A percentile compares a stretch with the other conserved stretches of the same genome.
phyloP scores from a whole-genome alignment of 495 filamentous ascomycete species.

The Trichocladium antarcticum region DNA sequence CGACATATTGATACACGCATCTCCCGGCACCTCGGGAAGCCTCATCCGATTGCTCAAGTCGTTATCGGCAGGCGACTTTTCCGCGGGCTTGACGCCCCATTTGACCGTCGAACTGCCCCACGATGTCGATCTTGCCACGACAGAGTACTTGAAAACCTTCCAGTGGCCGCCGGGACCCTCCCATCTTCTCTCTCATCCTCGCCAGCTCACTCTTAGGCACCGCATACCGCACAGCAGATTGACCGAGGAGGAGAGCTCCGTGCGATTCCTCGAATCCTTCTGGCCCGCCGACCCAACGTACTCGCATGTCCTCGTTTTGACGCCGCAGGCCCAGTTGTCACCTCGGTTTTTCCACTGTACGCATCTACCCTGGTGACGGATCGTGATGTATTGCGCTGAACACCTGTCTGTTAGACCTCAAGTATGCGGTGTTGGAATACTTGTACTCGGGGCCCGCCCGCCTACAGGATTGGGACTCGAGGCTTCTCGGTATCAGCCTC shows the following conservation, averaged over 20 bases:
- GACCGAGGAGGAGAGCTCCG: slow-evolving; percentile 51
- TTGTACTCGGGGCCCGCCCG: slow-evolving; percentile 48
- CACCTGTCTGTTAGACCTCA: slow-evolving; percentile 37
- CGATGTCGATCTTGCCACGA: slow-evolving; percentile 49
- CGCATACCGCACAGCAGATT: slow-evolving; percentile 48
- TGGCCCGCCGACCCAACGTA: slow-evolving; percentile 52
- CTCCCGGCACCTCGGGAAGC: slow-evolving; percentile 54
- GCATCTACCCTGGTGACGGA: background rate
- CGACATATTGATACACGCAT: slow-evolving; percentile 69
- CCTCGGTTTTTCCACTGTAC: slow-evolving; percentile 67
- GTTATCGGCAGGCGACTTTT: slow-evolving; percentile 61
- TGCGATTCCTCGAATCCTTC: slow-evolving; percentile 68
- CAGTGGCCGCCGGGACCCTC: slow-evolving; percentile 49
- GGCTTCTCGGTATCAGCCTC: slow-evolving; percentile 63
- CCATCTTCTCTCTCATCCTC: slow-evolving; percentile 25
- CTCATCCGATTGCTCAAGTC: slow-evolving; percentile 63
- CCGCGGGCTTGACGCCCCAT: slow-evolving; percentile 49
- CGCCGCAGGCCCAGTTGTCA: slow-evolving; percentile 62
- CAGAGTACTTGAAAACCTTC: slow-evolving; percentile 48
- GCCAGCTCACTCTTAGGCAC: slow-evolving; percentile 57
- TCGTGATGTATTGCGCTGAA: background rate
- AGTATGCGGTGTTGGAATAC: slow-evolving; percentile 62
- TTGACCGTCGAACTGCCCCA: slow-evolving; percentile 72
- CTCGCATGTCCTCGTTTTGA: slow-evolving; percentile 67
- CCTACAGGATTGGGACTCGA: slow-evolving; percentile 32